A percentile compares a stretch with the other conserved stretches of the same genome.
Conservation (phyloP, 2,329 filamentous ascomycete genomes). For the Colletotrichum coccodes region DNA sequence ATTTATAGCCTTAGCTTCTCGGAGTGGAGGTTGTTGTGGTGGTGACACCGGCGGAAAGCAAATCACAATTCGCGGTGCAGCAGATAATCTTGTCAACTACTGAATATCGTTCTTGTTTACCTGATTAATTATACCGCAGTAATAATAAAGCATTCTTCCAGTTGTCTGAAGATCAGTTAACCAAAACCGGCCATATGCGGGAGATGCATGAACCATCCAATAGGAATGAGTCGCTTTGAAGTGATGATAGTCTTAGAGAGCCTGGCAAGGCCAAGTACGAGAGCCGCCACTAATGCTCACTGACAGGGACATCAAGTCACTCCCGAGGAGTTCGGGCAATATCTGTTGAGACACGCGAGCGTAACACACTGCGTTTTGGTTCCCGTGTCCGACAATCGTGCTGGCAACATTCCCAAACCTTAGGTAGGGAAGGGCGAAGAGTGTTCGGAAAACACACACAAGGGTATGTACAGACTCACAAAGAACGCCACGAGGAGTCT, state of each 20-base stretch:
- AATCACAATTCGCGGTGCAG: no score
- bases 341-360: conserved; percentile 74
- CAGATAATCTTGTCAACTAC: no score
- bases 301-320: conserved; percentile 81
- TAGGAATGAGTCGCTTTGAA: conserved; percentile 82
- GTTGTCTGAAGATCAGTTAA: conserved; percentile 79
- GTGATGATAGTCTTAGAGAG: conserved; percentile 80
- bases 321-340: conserved; percentile 80
- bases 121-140: no score
- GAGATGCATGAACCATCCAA: conserved; percentile 68
- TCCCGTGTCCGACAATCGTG: conserved; percentile 67
- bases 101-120: no score
- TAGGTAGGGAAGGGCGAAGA: conserved; percentile 63
- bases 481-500: conserved; percentile 66
- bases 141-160: no score
- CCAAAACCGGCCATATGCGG: conserved; percentile 85
- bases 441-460: conserved; percentile 54
- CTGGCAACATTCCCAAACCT: conserved; percentile 71
- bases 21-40: no score
- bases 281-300: background rate
- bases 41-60: no score
- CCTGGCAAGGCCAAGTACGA: conserved; percentile 76
- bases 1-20: no score
- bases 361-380: conserved; percentile 82
- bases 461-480: conserved; percentile 57